Conservation (phyloP, 108 stramenopile genomes). For the Cylindrotheca fusiformis region DNA sequence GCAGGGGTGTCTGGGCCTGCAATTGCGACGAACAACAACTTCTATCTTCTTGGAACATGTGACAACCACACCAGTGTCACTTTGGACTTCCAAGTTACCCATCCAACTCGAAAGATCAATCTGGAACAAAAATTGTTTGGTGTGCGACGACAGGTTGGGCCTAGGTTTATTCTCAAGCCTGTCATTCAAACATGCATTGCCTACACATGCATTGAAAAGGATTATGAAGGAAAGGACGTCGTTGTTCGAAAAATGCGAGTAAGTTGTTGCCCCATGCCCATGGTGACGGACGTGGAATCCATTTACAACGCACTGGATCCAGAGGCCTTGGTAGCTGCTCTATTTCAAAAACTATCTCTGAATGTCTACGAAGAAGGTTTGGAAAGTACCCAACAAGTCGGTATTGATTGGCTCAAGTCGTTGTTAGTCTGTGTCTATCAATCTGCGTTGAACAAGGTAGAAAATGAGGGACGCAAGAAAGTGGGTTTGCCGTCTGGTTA, state of each 20-base stretch:
- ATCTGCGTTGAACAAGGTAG: slow-evolving; percentile 29
- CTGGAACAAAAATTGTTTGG: slow-evolving; percentile 27
- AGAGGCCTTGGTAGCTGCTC: slow-evolving; percentile 44
- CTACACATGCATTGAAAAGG: slow-evolving; percentile 41
- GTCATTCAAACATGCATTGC: slow-evolving; percentile 49
- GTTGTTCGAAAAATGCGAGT: slow-evolving; percentile 47
- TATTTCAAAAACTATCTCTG: slow-evolving; percentile 49
- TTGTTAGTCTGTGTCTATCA: slow-evolving; percentile 41
- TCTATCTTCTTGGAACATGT: slow-evolving; percentile 46
- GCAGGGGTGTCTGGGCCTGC: slow-evolving; percentile 46
- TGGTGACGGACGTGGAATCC: slow-evolving; percentile 37
- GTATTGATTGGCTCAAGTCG: slow-evolving; percentile 37
- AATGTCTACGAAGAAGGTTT: slow-evolving; percentile 35
- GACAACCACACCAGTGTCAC: slow-evolving; percentile 36
- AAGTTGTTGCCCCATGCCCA: slow-evolving; percentile 17
- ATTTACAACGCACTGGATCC: slow-evolving; percentile 42
- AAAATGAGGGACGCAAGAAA: slow-evolving; percentile 21
- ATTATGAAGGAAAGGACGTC: slow-evolving; percentile 12
- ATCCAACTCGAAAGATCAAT: neutral
- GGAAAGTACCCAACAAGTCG: slow-evolving; percentile 19
- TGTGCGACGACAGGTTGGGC: slow-evolving; percentile 6
- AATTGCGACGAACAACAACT: slow-evolving; percentile 11
- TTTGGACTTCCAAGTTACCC: slow-evolving; percentile 32
- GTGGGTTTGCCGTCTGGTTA: neutral
- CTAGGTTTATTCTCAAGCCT: slow-evolving; percentile 15